These are phyloP conservation scores for Actinomortierella wolfii DNA, from an alignment of 371 early-diverging fungal genomes.

Conservation along the genomic window DNA sequence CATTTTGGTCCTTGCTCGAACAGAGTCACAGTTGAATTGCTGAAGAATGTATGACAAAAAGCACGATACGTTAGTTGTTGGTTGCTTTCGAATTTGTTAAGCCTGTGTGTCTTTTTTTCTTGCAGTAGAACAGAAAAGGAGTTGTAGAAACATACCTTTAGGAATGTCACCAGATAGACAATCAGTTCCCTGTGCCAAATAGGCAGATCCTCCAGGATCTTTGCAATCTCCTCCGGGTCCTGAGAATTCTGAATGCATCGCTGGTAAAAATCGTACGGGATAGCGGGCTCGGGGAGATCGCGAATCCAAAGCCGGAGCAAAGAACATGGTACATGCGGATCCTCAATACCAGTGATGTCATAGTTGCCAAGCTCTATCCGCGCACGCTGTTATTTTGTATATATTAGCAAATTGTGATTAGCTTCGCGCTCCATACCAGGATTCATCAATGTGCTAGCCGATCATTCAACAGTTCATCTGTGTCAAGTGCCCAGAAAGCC, in stretches of 20 bases:
- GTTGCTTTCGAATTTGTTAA: too few species aligned
- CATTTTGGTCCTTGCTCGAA: conserved; percentile 85
- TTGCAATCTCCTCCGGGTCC: conserved; percentile 57
- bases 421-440: too few species aligned
- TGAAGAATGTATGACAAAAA: conserved; percentile 21
- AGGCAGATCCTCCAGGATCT: conserved; percentile 71
- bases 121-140: too few species aligned
- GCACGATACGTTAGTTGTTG: too few species aligned
- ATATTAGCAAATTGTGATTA: neutral
- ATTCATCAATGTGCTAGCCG: too few species aligned
- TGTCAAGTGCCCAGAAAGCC: neutral
- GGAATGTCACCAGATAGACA: conserved; percentile 78
- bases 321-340: conserved; percentile 93
- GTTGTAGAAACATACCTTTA: conserved; percentile 74
- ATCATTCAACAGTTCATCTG: neutral
- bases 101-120: too few species aligned
- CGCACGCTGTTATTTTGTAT: conserved; percentile 52
- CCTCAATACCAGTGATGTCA: conserved; percentile 71
- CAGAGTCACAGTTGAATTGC: conserved; percentile 75
- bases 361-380: conserved; percentile 86
- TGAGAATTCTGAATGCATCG: conserved; percentile 65
- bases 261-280: conserved; percentile 82
- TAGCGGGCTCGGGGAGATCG: conserved; percentile 90
- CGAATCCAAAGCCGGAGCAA: conserved; percentile 92
- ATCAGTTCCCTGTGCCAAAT: conserved; percentile 78